phyloP scores from a whole-genome alignment of 2,329 filamentous ascomycete species.

The Aspergillus sergii region DNA sequence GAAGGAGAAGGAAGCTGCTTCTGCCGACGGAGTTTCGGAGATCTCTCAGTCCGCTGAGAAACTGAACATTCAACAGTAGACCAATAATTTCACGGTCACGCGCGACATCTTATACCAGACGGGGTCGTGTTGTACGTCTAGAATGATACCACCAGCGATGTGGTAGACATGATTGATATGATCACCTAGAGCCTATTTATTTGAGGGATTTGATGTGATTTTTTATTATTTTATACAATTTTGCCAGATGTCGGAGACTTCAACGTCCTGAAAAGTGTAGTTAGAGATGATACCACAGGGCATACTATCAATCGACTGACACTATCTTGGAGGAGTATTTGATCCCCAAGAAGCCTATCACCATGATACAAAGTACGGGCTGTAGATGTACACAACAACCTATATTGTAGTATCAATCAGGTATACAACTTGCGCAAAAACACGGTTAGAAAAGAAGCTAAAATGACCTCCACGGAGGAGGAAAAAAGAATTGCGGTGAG shows the following conservation, averaged over 20 bases:
- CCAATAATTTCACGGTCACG: background rate
- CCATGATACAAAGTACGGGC: background rate
- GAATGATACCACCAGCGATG: background rate
- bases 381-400: background rate
- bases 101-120: background rate
- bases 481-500: background rate
- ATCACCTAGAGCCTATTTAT: slow-evolving; percentile 1
- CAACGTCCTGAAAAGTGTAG: background rate
- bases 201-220: background rate
- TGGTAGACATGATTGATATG: slow-evolving; percentile 1
- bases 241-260: background rate
- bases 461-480: background rate
- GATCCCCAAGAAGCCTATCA: background rate
- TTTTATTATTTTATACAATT: background rate
- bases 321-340: background rate
- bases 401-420: too few relatives aligned
- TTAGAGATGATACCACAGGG: background rate
- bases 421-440: too few relatives aligned
- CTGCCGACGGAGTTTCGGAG: background rate
- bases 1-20: slow-evolving; percentile 8
- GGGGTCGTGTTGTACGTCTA: background rate
- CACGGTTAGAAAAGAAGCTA: too few relatives aligned
- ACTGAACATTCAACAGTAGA: background rate
- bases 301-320: background rate
- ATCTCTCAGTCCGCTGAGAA: background rate